These are phyloP conservation scores for Eimeria brunetti DNA, from an alignment of 169 alveolate species.

Conservation along the genomic window DNA sequence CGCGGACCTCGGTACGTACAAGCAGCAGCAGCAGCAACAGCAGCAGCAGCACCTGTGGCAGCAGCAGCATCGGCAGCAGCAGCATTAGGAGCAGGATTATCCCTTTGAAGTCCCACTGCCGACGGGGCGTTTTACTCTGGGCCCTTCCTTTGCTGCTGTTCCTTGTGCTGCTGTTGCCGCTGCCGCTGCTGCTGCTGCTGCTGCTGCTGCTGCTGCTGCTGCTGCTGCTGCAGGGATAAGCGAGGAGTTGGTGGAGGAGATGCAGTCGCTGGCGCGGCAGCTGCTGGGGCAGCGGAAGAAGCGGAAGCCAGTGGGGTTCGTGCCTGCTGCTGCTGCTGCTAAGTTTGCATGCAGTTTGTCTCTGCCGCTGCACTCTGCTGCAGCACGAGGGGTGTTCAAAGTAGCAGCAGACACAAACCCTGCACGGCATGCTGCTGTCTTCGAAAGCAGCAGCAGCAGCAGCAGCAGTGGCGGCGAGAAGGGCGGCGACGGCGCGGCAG, in stretches of 20 bases:
- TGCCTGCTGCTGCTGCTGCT: constrained; percentile 77
- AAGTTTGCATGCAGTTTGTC: constrained; percentile 13
- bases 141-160: neutral
- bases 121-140: neutral
- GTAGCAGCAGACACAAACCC: constrained; percentile 14
- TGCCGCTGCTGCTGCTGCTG: constrained; percentile 28
- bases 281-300: constrained; percentile 83
- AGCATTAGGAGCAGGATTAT: neutral
- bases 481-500: too few species aligned
- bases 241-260: constrained; percentile 72
- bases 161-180: neutral
- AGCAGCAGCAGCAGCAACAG: neutral
- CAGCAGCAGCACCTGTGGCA: neutral
- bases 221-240: constrained; percentile 69
- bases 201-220: constrained; percentile 34
- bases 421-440: constrained; percentile 11
- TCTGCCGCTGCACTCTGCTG: constrained; percentile 80
- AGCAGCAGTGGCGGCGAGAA: too few species aligned
- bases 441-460: neutral
- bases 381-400: constrained; percentile 64
- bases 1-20: constrained; percentile 77
- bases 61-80: constrained; percentile 15
- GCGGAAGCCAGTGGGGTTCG: constrained; percentile 68
- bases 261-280: constrained; percentile 81
- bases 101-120: neutral